These are phyloP conservation scores for Metarhizium sp. DNA, from an alignment of 2,329 filamentous ascomycete genomes.

Conservation along the genomic window DNA sequence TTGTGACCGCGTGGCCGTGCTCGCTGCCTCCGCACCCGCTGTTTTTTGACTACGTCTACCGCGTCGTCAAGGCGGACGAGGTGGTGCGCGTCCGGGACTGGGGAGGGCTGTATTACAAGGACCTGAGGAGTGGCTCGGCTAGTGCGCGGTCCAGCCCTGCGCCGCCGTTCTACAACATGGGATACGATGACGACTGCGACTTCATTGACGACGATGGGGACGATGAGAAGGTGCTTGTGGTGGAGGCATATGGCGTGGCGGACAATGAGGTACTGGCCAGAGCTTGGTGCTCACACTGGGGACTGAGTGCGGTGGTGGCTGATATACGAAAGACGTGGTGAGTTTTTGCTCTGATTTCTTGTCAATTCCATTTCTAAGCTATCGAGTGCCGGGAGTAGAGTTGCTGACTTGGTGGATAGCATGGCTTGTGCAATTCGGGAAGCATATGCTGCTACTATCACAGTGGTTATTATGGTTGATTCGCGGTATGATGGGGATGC, in stretches of 20 bases:
- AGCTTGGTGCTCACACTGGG: constrained; percentile 71
- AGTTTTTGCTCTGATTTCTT: constrained; percentile 17
- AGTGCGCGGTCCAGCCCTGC: constrained; percentile 27
- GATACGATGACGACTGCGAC: constrained; percentile 9
- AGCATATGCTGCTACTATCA: constrained; percentile 64
- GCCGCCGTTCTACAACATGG: constrained; percentile 13
- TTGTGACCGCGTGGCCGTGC: constrained; percentile 57
- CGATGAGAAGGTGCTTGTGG: constrained; percentile 57
- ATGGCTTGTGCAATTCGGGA: constrained; percentile 67
- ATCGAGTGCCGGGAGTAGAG: constrained; percentile 1
- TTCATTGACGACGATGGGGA: constrained; percentile 32
- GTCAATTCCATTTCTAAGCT: too few species aligned
- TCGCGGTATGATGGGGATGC: constrained; percentile 33
- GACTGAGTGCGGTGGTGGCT: constrained; percentile 60
- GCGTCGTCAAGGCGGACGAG: constrained; percentile 50
- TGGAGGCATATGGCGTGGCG: constrained; percentile 62
- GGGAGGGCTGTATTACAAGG: constrained; percentile 37
- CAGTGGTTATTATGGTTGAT: constrained; percentile 61
- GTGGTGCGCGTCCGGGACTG: constrained; percentile 58
- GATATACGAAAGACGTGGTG: constrained; percentile 60
- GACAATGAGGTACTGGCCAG: constrained; percentile 71
- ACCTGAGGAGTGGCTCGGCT: constrained; percentile 11
- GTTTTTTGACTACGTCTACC: constrained; percentile 62
- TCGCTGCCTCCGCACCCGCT: constrained; percentile 55
- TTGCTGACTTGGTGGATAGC: constrained; percentile 25